Percentiles rank a stretch among this genome's conserved stretches.
phyloP scores from a whole-genome alignment of 345 rosid genomes.

The Syzygium aqueum region DNA sequence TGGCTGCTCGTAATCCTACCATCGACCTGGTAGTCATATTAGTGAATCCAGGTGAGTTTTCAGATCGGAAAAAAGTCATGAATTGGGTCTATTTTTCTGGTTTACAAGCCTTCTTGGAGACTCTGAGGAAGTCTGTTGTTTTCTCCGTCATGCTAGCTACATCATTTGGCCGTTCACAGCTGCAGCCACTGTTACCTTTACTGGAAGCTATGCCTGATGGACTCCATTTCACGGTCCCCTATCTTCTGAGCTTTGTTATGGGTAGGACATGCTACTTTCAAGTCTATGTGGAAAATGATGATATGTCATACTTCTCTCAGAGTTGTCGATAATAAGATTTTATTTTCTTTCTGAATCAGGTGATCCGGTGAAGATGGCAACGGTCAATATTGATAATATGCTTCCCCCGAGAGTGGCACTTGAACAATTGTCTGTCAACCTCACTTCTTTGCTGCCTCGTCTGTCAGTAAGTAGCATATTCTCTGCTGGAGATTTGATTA shows the following conservation, averaged over 20 bases:
- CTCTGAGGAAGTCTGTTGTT: not conserved
- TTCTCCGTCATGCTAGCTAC: conserved; percentile 22
- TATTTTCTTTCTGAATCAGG: conserved; percentile 21
- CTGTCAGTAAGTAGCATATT: conserved; percentile 45
- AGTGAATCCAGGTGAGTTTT: conserved; percentile 64
- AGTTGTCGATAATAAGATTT: not conserved
- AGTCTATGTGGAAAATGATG: not conserved
- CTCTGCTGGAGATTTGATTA: not conserved
- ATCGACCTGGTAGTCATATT: conserved; percentile 62
- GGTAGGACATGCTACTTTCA: conserved; percentile 11
- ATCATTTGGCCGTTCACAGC: conserved; percentile 34
- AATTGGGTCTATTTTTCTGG: not conserved
- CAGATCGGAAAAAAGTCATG: not conserved
- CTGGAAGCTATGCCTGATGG: conserved; percentile 32
- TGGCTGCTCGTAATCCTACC: conserved; percentile 70
- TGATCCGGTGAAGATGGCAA: conserved; percentile 71
- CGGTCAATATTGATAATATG: conserved; percentile 34
- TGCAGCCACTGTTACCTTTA: conserved; percentile 25
- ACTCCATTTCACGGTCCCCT: conserved; percentile 22
- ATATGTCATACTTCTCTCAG: not conserved
- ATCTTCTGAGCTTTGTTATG: conserved; percentile 26
- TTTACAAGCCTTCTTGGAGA: not conserved
- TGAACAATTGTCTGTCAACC: conserved; percentile 42
- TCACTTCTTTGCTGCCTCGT: conserved; percentile 49
- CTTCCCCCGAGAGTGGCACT: conserved; percentile 40